Conservation (phyloP, 208 protist species). For the Trypanosoma melophagium region DNA sequence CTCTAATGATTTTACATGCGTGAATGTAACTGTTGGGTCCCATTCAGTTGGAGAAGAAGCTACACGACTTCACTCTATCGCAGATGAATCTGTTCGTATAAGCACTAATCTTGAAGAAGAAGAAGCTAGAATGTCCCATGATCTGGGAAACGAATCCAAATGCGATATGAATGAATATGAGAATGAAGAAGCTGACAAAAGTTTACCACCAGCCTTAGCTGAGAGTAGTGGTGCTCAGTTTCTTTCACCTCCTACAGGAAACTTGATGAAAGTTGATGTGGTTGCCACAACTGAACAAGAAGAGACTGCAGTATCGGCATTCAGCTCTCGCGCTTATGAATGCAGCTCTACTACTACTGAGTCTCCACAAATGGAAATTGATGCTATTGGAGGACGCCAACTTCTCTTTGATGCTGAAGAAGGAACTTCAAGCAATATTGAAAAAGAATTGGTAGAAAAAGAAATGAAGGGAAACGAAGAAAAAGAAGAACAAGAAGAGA, state of each 20-base stretch:
- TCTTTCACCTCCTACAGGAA: background rate
- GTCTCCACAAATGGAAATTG: background rate
- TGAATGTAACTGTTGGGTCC: background rate
- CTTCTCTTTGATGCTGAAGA: conserved; percentile 10
- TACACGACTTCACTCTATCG: background rate
- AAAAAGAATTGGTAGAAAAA: background rate
- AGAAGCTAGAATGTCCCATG: background rate
- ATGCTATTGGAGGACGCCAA: conserved; percentile 3
- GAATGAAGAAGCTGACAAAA: background rate
- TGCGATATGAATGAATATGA: background rate
- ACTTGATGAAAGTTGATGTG: background rate
- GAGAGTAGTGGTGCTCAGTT: background rate
- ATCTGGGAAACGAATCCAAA: background rate
- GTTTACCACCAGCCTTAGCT: background rate
- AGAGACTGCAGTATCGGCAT: background rate
- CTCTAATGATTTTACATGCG: background rate
- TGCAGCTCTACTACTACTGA: conserved; percentile 27
- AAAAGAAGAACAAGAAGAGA: background rate
- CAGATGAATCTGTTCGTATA: background rate
- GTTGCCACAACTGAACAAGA: background rate
- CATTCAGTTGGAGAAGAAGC: background rate
- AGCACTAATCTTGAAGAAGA: background rate
- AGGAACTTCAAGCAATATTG: background rate
- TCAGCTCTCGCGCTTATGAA: conserved; percentile 18
- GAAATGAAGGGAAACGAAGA: background rate